Base-by-base conservation (phyloP, 1,284 basidiomycete genomes). In the Hypsizygus ulmarius region DNA sequence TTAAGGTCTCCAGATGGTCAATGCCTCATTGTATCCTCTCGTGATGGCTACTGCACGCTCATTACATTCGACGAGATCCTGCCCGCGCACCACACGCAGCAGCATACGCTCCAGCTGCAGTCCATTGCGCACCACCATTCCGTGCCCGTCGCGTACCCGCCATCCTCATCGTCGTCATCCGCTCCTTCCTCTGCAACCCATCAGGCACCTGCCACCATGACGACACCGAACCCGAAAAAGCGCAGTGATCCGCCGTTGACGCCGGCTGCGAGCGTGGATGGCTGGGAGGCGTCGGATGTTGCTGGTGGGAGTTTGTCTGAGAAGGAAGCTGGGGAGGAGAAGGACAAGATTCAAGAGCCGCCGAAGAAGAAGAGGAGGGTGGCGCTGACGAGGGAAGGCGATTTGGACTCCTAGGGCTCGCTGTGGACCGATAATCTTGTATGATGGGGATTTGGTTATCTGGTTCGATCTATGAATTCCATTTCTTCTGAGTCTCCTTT, bases 21-120 rank as follows among this genome's bases (percentile, higher is more conserved):
- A 67, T 84, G 89, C 32, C 78, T 99, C 32, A 84, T 98, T 56
- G 80, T 98, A 38, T 90, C 93, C 0, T 93, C 93, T 0, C 84
- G 93, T 25, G 96, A 99, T 64, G 96, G 96, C 1, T 99, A 98
- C 69, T 99, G 97, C 71, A 97, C 96, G 0, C 80, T 97, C 49
- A 81, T 97, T 48, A 84, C 89, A 27, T 88, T 95, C 57, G 90
- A 93, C 61, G 96, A 98, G 68, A 86, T 97, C 42, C 81, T 97
- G 1, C 81, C 89, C 0, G 80, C 86, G 2, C 80, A 94, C 63
- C 86, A 91, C 51, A 93, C 85, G 0, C 93, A 95, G 62, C 93
- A 94, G 61, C 87, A 90, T 53, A 82, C 87, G 4, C 78, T 93
- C 7, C 92, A 94, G 66, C 72, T 94, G 30, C 87, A 90, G 58